Evolutionary conservation across 2,329 filamentous ascomycete species (phyloP).

Genomic region (Rhynchosporium secalis): DNA sequence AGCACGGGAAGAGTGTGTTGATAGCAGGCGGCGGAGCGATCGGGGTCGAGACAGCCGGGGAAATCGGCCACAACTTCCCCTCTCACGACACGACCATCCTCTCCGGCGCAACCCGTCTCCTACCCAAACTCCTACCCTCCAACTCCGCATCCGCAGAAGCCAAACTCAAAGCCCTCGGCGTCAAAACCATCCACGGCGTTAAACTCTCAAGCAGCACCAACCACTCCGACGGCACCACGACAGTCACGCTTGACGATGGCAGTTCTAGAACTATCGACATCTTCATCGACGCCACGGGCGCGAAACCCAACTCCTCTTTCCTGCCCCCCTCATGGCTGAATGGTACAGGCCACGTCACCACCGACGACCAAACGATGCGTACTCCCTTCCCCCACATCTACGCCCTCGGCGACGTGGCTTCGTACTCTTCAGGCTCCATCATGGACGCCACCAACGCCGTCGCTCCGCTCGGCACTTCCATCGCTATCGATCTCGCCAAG

Average conservation of each 20-base stretch:
- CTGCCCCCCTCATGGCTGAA: slow-evolving; percentile 50
- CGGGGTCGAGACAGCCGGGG: slow-evolving; percentile 39
- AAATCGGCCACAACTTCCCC: slow-evolving; percentile 33
- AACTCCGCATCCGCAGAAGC: slow-evolving; percentile 38
- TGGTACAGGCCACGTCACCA: slow-evolving; percentile 49
- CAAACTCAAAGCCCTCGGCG: slow-evolving; percentile 51
- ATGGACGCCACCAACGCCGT: slow-evolving; percentile 44
- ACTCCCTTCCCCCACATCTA: slow-evolving; percentile 48
- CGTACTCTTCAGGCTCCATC: slow-evolving; percentile 45
- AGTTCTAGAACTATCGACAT: slow-evolving; percentile 44
- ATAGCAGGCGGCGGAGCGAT: slow-evolving; percentile 38
- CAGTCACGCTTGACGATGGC: slow-evolving; percentile 48
- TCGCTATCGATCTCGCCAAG: slow-evolving; percentile 48
- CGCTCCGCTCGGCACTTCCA: slow-evolving; percentile 45
- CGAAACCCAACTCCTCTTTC: slow-evolving; percentile 45
- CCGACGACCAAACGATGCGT: slow-evolving; percentile 48
- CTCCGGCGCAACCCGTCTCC: slow-evolving; percentile 21
- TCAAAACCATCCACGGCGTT: slow-evolving; percentile 47
- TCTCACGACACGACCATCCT: slow-evolving; percentile 28
- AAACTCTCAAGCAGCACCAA: slow-evolving; percentile 39
- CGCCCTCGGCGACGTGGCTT: slow-evolving; percentile 48
- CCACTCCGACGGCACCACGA: slow-evolving; percentile 35
- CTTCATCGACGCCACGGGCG: slow-evolving; percentile 49
- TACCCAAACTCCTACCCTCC: slow-evolving; percentile 14
- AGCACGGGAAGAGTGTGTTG: slow-evolving; percentile 32